Evolutionary conservation across 2,329 filamentous ascomycete species (phyloP).

Genomic region (Calycina herbarum): DNA sequence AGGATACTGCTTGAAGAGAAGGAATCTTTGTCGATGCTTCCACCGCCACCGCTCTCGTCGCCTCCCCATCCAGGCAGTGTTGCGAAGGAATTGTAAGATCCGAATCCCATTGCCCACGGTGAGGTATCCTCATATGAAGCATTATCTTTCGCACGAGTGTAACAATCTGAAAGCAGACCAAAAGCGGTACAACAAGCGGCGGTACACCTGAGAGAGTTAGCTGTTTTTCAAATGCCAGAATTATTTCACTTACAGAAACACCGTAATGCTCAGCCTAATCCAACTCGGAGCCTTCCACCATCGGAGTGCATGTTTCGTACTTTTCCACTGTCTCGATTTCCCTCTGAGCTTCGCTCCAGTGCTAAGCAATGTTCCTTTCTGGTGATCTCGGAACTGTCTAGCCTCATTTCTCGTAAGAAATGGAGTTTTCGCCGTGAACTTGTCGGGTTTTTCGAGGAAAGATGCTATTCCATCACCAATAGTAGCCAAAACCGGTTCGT

Average conservation of each 20-base stretch:
- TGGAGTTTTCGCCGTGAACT: conserved; percentile 29
- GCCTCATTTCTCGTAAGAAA: conserved; percentile 30
- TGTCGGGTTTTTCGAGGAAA: conserved; percentile 39
- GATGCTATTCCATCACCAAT: conserved; percentile 41
- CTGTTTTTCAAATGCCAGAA: background rate
- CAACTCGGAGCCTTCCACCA: conserved; percentile 26
- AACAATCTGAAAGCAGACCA: background rate
- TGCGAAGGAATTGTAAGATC: conserved; percentile 22
- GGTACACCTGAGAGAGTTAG: background rate
- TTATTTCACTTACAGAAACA: conserved; percentile 17
- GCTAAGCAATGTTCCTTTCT: background rate
- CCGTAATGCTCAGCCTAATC: conserved; percentile 20
- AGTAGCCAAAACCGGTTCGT: conserved; percentile 33
- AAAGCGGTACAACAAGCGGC: background rate
- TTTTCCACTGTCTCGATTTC: conserved; percentile 11
- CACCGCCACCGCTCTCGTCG: background rate
- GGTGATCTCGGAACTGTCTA: conserved; percentile 16
- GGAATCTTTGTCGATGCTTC: conserved; percentile 19
- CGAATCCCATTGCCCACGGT: conserved; percentile 16
- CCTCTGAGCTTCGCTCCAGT: background rate
- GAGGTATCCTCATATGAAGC: background rate
- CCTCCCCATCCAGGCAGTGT: conserved; percentile 13
- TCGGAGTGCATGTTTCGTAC: conserved; percentile 8
- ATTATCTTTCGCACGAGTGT: background rate
- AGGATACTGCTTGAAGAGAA: conserved; percentile 35